phyloP scores from a whole-genome alignment of 2,329 filamentous ascomycete species.

The Aspergillus fijiensis region DNA sequence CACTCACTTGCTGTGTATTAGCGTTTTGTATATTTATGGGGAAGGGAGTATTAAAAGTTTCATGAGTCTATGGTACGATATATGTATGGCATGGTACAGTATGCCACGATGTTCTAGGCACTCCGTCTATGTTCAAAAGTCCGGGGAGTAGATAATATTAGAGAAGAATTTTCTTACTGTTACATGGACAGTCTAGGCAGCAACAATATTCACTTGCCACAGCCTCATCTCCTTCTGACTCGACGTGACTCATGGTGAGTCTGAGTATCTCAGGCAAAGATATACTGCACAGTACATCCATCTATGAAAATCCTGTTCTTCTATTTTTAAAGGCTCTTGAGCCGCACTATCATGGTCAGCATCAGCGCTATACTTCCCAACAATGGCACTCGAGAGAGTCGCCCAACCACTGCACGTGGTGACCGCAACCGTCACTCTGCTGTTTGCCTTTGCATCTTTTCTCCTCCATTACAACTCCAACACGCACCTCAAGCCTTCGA shows the following conservation, averaged over 20 bases:
- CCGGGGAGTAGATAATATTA: background rate
- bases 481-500: background rate
- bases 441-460: background rate
- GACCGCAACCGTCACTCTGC: background rate
- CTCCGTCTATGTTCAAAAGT: background rate
- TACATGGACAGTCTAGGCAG: no score
- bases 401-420: background rate
- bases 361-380: no score
- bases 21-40: background rate
- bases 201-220: no score
- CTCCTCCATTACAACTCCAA: background rate
- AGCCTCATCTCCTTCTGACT: no score
- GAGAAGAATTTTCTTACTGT: no score
- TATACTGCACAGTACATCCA: no score
- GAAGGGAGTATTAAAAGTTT: background rate
- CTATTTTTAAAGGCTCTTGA: no score
- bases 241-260: no score
- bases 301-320: no score
- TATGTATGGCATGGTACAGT: background rate
- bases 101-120: background rate
- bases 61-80: background rate
- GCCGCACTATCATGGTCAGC: no score
- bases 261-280: no score
- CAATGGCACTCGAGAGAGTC: background rate
- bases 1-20: constrained; percentile 4